Evolutionary conservation across 176 grass and related monocot species (phyloP), one percentile per base, ranked within the genome.

Genomic region (Alopecurus myosuroides): DNA sequence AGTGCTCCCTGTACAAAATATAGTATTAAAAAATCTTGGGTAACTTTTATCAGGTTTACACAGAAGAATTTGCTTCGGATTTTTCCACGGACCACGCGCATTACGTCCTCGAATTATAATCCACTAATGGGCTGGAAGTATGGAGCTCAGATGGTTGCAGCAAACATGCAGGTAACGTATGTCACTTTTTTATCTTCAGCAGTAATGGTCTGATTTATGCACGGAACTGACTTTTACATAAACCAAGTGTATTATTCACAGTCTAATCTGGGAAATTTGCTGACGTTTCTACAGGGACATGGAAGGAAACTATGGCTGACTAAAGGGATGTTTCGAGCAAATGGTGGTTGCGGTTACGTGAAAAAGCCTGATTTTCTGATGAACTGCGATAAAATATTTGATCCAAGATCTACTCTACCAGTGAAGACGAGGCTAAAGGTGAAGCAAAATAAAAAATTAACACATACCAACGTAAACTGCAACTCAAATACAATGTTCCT

Each of bases 261-360:
- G 33, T 10, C 4, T 81, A 9, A 76, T 28, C 0, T 33, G 10
- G 35, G 22, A 12, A 53, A 57, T 26, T 11, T 28, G 0, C 37
- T 80, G 17, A 17, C 31, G 1, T 41, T n/a, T 61, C 34, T 4
- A 9, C 33, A 94, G 91, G 97, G 97, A 0, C 79, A 99, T 78
- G 97, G 88, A 26, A 91, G 88, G 83, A 79, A 91, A 39, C 86
- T 99, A 26, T 96, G 97, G 97, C 35, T 96, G 12, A 94, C 88
- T 48, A 88, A 96, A 20, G 91, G 97, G 22, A 94, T 96, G 90
- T 99, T 99, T 57, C 82, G 84, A 46, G 97, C 93, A 3, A 99
- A 96, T 11, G 97, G 93, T 34, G 93, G 97, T 11, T 96, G 93
- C 23, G 97, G 97, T 35, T 99, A 94, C 20, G 97, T 99, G 2